Base-by-base conservation (phyloP, 1,139 yeast species). In the Hyphopichia burtonii region DNA sequence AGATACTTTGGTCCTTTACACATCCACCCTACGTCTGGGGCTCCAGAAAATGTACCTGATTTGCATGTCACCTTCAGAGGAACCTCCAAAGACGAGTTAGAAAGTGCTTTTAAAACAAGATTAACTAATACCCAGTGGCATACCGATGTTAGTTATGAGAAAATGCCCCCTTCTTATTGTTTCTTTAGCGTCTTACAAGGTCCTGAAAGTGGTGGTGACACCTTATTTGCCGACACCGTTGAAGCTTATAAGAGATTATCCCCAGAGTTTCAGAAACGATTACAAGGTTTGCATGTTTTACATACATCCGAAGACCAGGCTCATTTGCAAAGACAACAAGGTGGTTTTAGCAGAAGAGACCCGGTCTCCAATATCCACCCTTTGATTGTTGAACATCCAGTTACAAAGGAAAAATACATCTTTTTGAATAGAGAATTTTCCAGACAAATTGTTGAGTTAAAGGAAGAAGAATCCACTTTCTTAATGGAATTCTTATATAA, bases 151-250 rank as follows among this genome's bases (percentile, higher is more conserved):
- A 60, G 70, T 14, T 68, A 67, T 50, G 72, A 69, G 41, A 61
- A 62, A 41, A 70, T 68, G 45, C 71, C 71, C 5, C 69, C 73
- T 11, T 68, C 68, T 27, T 54, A 61, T 34, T 67, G 74, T 2
- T 64, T 68, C 41, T 66, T 70, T 43, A 54, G 70, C 2, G 65
- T 66, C 7, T 58, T 69, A 31, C 68, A 66, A 38, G 66, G 71
- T 10, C 75, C 76, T 9, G 69, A 66, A 15, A 47, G 68, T 19
- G 74, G 74, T 30, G 76, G 76, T 28, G 73, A 67, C 41, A 63
- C 68, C 16, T 48, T 63, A 25, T 63, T 62, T 48, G 71, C 71
- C 34, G 68, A 66, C 41, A 50, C 67, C 10, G 66, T 59, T 9
- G 68, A 62, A 41, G 66, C 65, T 2, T 63, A 61, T 44, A 52